Evolutionary conservation across 169 alveolate species (phyloP).

Genomic region (Blepharisma undulans): DNA sequence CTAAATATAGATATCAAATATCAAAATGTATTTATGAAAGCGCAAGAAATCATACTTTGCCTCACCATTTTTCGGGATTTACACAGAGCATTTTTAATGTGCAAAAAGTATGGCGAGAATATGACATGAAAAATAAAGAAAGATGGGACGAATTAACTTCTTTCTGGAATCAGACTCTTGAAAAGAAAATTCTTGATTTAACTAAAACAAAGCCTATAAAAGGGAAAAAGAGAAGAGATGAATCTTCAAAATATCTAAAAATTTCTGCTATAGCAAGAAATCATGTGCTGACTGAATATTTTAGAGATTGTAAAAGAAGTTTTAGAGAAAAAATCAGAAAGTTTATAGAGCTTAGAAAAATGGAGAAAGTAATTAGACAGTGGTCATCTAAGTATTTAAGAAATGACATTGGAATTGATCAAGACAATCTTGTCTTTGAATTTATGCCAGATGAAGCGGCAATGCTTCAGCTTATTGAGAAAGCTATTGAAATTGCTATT

Average conservation of each 20-base stretch:
- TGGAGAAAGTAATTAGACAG: not conserved
- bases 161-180: not conserved
- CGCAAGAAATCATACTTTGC: constrained; percentile 7
- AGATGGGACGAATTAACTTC: not conserved
- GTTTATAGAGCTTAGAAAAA: not conserved
- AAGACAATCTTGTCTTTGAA: not conserved
- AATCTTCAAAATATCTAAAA: not conserved
- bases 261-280: not conserved
- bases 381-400: not conserved
- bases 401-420: not conserved
- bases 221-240: not conserved
- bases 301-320: not conserved
- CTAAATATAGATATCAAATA: not conserved
- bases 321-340: not conserved
- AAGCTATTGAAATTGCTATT: not conserved
- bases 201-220: not conserved
- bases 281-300: not conserved
- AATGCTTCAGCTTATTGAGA: not conserved
- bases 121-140: not conserved
- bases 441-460: not conserved
- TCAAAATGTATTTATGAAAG: not conserved
- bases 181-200: not conserved
- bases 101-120: not conserved
- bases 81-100: not conserved
- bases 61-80: not conserved